Evolutionary conservation across 495 filamentous ascomycete genomes (phyloP).

Genomic region (Aspergillus incahuasiensis): DNA sequence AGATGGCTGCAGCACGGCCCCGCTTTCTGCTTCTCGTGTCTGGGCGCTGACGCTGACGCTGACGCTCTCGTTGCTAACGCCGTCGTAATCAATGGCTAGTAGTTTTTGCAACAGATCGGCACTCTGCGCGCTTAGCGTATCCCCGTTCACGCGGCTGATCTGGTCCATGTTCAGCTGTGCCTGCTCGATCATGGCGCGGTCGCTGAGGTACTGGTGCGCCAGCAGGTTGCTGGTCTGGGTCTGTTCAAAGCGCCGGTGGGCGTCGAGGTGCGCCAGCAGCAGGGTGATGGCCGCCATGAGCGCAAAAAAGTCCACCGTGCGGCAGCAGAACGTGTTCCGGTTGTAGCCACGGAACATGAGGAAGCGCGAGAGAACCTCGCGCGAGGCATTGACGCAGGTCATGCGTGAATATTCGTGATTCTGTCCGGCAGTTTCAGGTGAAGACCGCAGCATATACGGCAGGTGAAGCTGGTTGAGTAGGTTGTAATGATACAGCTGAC

Average conservation of each 20-base stretch:
- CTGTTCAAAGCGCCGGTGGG: conserved; percentile 20
- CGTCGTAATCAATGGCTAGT: conserved; percentile 21
- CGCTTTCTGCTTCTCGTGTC: too few species aligned
- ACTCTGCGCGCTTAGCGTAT: conserved; percentile 25
- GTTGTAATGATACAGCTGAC: conserved; percentile 39
- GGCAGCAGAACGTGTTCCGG: conserved; percentile 35
- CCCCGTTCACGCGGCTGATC: conserved; percentile 1
- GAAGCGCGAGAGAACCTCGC: conserved; percentile 43
- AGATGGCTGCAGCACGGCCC: too few species aligned
- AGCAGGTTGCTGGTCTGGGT: conserved; percentile 14
- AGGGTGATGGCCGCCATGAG: conserved; percentile 43
- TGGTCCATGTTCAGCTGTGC: conserved; percentile 22
- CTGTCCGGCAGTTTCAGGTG: neutral
- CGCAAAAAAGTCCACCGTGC: conserved; percentile 45
- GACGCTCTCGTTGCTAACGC: too few species aligned
- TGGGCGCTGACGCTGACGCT: too few species aligned
- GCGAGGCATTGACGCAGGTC: conserved; percentile 38
- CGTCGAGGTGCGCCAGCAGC: conserved; percentile 24
- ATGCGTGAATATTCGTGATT: conserved; percentile 29
- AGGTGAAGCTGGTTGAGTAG: conserved; percentile 29
- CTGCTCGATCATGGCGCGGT: conserved; percentile 43
- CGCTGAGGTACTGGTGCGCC: conserved; percentile 33
- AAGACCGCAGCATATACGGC: conserved; percentile 25
- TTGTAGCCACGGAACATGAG: conserved; percentile 32
- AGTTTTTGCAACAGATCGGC: conserved; percentile 32